Percentiles rank a stretch among this genome's conserved stretches.
These are phyloP conservation scores for Andrographis paniculata DNA, from an alignment of 305 asterid genomes.

Conservation along the genomic window DNA sequence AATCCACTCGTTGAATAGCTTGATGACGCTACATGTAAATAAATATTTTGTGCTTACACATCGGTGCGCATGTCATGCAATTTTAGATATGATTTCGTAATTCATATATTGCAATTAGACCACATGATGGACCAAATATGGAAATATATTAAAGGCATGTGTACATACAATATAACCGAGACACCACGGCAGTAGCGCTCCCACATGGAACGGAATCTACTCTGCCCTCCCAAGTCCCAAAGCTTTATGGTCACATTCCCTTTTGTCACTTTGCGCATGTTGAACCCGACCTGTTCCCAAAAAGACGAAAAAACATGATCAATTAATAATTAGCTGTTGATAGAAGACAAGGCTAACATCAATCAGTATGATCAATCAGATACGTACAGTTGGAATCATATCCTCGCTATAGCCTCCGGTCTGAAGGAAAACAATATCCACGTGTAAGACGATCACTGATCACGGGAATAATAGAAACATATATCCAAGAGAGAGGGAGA, in stretches of 20 bases:
- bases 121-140: background rate
- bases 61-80: no score
- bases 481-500: background rate
- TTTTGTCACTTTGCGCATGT: constrained; percentile 50
- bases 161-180: constrained; percentile 75
- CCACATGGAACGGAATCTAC: constrained; percentile 93
- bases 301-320: background rate
- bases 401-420: constrained; percentile 93
- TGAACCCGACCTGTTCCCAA: constrained; percentile 26
- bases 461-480: background rate
- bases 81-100: no score
- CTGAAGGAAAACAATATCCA: constrained; percentile 40
- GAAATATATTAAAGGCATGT: background rate
- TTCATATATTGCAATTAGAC: no score
- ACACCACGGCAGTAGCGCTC: constrained; percentile 33
- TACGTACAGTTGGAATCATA: constrained; percentile 91
- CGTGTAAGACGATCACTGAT: constrained; percentile 11
- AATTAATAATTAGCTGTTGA: constrained; percentile 1
- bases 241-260: constrained; percentile 21
- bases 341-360: background rate
- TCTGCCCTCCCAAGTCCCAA: constrained; percentile 46
- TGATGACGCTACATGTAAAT: no score
- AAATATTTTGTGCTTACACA: no score
- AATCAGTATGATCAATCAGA: constrained; percentile 10
- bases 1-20: no score